phyloP scores from a whole-genome alignment of 108 stramenopile genomes.

The Cyclostephanos invisitatus region DNA sequence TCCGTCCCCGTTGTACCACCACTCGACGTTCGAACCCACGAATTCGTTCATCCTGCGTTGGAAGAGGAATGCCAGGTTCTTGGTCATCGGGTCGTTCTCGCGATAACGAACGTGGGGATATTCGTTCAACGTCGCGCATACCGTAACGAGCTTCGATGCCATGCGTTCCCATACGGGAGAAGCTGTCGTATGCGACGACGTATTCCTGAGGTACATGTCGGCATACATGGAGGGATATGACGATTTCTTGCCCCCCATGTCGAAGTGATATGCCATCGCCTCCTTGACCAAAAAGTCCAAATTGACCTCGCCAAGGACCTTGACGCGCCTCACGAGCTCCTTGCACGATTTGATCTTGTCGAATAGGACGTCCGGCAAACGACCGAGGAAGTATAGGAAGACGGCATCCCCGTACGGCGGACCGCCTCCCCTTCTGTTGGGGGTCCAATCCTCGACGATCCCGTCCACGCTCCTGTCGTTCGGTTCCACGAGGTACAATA shows the following conservation, averaged over 20 bases:
- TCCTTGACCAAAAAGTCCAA: constrained; percentile 93
- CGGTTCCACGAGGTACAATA: constrained; percentile 88
- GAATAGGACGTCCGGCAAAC: constrained; percentile 68
- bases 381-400: constrained; percentile 88
- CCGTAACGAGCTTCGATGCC: constrained; percentile 87
- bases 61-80: constrained; percentile 77
- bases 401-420: constrained; percentile 86
- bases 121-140: constrained; percentile 97
- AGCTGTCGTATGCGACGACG: constrained; percentile 9
- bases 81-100: constrained; percentile 59
- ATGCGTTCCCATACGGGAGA: constrained; percentile 50
- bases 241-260: constrained; percentile 59
- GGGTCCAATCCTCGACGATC: constrained; percentile 75
- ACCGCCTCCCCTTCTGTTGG: constrained; percentile 48
- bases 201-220: constrained; percentile 21
- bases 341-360: constrained; percentile 81
- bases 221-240: constrained; percentile 35
- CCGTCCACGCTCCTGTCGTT: constrained; percentile 68
- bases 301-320: constrained; percentile 89
- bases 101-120: constrained; percentile 94
- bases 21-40: constrained; percentile 67
- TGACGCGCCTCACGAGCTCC: constrained; percentile 82
- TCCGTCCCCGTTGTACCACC: constrained; percentile 92
- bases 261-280: constrained; percentile 86
- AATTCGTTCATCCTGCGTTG: constrained; percentile 87